These are phyloP conservation scores for Mikania micrantha DNA, from an alignment of 129 eudicot genomes.

Conservation along the genomic window DNA sequence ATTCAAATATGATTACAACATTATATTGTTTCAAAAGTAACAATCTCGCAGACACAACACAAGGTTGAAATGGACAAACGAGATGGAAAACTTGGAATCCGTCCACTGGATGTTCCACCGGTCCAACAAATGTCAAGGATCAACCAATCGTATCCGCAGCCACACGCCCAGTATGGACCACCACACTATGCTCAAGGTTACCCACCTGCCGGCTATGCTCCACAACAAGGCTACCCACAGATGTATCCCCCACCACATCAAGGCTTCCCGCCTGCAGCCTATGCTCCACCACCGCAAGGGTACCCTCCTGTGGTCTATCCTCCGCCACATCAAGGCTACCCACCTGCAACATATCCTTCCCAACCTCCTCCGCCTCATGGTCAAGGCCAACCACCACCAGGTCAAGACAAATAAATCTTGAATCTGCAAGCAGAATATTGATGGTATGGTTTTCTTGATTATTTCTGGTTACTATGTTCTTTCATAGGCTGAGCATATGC, in stretches of 20 bases:
- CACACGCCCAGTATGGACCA: constrained; percentile 24
- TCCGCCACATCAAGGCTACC: constrained; percentile 19
- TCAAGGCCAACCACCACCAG: constrained; percentile 16
- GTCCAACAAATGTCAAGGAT: constrained; percentile 85
- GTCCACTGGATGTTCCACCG: constrained; percentile 72
- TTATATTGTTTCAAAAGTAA: background rate
- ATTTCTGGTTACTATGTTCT: background rate
- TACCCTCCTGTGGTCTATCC: constrained; percentile 18
- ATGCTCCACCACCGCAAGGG: constrained; percentile 21
- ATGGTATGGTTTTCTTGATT: background rate
- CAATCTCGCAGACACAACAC: constrained; percentile 77
- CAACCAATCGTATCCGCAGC: constrained; percentile 57
- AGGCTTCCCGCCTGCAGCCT: constrained; percentile 22
- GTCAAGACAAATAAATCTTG: constrained; percentile 14
- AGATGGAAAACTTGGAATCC: constrained; percentile 68
- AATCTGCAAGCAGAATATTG: background rate
- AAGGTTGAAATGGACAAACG: constrained; percentile 97
- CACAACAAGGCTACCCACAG: constrained; percentile 39
- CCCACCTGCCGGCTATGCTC: constrained; percentile 28
- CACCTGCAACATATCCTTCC: constrained; percentile 11
- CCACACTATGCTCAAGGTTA: constrained; percentile 30
- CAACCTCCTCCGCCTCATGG: constrained; percentile 18
- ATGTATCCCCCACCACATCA: constrained; percentile 32
- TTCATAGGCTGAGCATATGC: constrained; percentile 2
- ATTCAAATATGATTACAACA: background rate